These are phyloP conservation scores for Colletotrichum endophyticum DNA, from an alignment of 2,329 filamentous ascomycete genomes.

Conservation along the genomic window DNA sequence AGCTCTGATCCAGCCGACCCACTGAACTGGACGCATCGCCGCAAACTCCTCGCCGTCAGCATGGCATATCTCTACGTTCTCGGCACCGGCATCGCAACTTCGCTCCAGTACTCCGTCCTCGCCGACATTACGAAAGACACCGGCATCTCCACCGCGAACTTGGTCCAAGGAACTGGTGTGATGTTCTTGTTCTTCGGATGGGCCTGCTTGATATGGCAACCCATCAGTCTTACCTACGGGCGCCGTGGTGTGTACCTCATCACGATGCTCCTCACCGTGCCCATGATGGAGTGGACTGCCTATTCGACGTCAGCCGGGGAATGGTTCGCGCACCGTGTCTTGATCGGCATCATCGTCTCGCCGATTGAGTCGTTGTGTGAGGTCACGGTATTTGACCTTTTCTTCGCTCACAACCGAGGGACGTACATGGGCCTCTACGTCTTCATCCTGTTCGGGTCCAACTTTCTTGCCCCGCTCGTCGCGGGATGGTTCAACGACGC, in stretches of 20 bases:
- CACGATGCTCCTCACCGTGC: not conserved
- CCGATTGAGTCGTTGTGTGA: not conserved
- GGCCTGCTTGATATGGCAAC: not conserved
- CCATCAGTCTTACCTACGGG: not conserved
- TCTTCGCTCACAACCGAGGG: not conserved
- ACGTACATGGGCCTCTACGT: not conserved
- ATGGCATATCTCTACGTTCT: not conserved
- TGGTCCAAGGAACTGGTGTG: not conserved
- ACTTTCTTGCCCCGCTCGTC: not conserved
- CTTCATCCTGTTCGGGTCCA: not conserved
- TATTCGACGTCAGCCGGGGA: not conserved
- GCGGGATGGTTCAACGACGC: not conserved
- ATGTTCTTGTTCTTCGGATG: not conserved
- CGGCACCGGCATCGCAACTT: not conserved
- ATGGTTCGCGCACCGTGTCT: not conserved
- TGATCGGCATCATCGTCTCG: not conserved
- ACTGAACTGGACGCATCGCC: not conserved
- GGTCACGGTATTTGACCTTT: not conserved
- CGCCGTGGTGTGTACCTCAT: not conserved
- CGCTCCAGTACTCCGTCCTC: not conserved
- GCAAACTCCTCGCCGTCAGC: not conserved
- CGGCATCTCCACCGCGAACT: not conserved
- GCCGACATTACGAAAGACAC: not conserved
- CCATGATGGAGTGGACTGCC: not conserved
- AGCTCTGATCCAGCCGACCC: not conserved